Evolutionary conservation across 2,329 filamentous ascomycete genomes (phyloP), one percentile per base, ranked within the genome.

Genomic region (Arthrobotrys pseudoclavata): DNA sequence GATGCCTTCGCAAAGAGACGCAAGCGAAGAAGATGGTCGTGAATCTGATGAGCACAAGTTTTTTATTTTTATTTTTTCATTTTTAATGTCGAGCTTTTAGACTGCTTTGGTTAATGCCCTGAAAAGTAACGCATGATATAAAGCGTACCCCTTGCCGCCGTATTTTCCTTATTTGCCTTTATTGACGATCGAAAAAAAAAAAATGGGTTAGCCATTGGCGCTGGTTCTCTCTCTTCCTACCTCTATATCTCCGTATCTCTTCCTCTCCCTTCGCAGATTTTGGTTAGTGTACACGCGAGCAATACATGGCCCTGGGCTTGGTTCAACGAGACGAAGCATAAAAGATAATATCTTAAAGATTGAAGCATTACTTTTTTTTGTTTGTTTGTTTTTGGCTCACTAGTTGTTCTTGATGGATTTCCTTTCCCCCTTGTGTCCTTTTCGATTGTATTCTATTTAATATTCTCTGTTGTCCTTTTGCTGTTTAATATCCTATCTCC

Each of bases 1-100:
- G 69, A 74, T 37, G 62, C 47, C n/a, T 74, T 74, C 34, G 62
- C 61, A 1, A 74, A 55, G 45, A 66, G 48, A 40, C 22, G 34
- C 24, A 70, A 29, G 57, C 69, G 69, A 18, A 60, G 34, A 42
- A 0, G 55, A 42, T 22, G 13, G 40, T 34, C 60, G 10, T 50
- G 15, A 10, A 29, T 26, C 2, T 20, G 34, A 61, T 34, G 18
- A 20, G 24, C 18, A 29, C 9, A 24, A n/a, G 20, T 47, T 63
- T 37, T 63, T 15, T n/a, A n/a, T n/a, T 18, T 22, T 63, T n/a
- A 4, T 50, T 50, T 22, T n/a, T 13, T n/a, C n/a, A 4, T 34
- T 63, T 63, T 20, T 2, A 63, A 62, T 50, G 31, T 57, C 31
- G 29, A 42, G n/a, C 18, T 29, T 42, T 26, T 60, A 60, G 60